Conservation (phyloP, 1,284 basidiomycete genomes). For the Flammula alnicola region DNA sequence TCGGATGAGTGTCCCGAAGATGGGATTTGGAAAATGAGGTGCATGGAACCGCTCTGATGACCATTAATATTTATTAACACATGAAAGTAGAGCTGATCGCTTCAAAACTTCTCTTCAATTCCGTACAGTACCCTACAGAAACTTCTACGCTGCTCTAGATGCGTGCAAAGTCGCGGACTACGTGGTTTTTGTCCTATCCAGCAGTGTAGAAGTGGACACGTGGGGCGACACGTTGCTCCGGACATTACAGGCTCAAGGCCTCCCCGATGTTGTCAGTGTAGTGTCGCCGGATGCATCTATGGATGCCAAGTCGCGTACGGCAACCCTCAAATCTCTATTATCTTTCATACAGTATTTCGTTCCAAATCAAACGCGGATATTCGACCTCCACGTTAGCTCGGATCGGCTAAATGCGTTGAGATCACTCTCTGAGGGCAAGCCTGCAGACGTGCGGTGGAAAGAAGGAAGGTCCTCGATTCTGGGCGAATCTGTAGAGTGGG, state of each 20-base stretch:
- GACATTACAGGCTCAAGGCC: conserved; percentile 81
- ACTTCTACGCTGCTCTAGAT: conserved; percentile 83
- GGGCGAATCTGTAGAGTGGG: conserved; percentile 71
- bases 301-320: conserved; percentile 65
- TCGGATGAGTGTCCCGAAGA: conserved; percentile 53
- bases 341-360: conserved; percentile 97
- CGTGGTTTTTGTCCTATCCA: conserved; percentile 84
- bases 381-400: conserved; percentile 62
- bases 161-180: conserved; percentile 92
- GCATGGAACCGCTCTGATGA: conserved; percentile 29
- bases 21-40: conserved; percentile 74
- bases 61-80: neutral
- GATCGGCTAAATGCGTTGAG: conserved; percentile 77
- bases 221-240: conserved; percentile 94
- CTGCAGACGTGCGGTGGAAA: conserved; percentile 79
- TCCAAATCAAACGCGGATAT: conserved; percentile 76
- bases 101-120: conserved; percentile 93
- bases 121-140: conserved; percentile 72
- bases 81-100: conserved; percentile 66
- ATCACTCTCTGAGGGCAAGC: conserved; percentile 80
- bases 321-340: conserved; percentile 82
- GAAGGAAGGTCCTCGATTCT: conserved; percentile 84
- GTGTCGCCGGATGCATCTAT: conserved; percentile 49
- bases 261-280: conserved; percentile 74
- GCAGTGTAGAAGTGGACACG: conserved; percentile 79